Percentiles rank a stretch among this genome's conserved stretches.
phyloP scores from a whole-genome alignment of 495 filamentous ascomycete species.

The Penicillium malachiteum region DNA sequence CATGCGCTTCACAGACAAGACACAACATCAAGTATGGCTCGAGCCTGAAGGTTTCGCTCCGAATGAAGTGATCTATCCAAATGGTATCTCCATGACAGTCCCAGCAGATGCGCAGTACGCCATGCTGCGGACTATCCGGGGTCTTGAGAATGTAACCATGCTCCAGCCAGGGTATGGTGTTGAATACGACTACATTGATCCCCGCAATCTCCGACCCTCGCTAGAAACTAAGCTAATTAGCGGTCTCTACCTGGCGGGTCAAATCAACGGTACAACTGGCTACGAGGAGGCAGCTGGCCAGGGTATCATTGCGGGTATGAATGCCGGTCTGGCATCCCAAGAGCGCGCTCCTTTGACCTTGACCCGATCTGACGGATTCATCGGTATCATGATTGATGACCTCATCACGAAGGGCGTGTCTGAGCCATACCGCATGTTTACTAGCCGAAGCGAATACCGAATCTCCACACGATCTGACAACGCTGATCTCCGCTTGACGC shows the following conservation, averaged over 20 bases:
- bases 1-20: conserved; percentile 76
- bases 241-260: conserved; percentile 89
- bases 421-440: conserved; percentile 99
- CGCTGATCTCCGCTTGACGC: conserved; percentile 84
- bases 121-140: conserved; percentile 78
- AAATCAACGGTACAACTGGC: conserved; percentile 97
- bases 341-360: conserved; percentile 62
- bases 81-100: conserved; percentile 95
- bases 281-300: conserved; percentile 97
- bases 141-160: conserved; percentile 89
- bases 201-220: conserved; percentile 77
- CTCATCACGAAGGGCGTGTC: conserved; percentile 95
- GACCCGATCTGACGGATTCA: conserved; percentile 86
- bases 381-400: conserved; percentile 99
- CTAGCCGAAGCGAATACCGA: conserved; percentile 90
- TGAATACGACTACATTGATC: conserved; percentile 98
- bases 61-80: conserved; percentile 89
- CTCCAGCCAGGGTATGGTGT: conserved; percentile 96
- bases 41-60: conserved; percentile 91
- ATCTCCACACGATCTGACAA: conserved; percentile 91
- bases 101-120: conserved; percentile 81
- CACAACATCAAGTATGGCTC: conserved; percentile 88
- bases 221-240: conserved; percentile 91
- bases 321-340: conserved; percentile 79
- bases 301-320: conserved; percentile 88